Conservation (phyloP, 2,329 filamentous ascomycete species). For the Alternaria viburni region DNA sequence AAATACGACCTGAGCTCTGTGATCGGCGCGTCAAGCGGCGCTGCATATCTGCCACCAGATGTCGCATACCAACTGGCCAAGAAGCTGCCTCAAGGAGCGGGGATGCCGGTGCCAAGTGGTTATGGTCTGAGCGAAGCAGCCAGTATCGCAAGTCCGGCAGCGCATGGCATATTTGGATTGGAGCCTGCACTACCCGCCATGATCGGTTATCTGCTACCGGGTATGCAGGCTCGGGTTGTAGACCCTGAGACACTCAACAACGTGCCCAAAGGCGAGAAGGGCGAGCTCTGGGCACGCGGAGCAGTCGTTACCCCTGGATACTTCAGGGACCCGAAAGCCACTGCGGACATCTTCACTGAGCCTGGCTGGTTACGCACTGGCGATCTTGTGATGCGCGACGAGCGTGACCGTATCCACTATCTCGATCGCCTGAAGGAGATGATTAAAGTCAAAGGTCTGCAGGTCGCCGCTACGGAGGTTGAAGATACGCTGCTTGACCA, state of each 20-base stretch:
- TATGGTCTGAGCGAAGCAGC: conserved; percentile 41
- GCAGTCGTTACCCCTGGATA: conserved; percentile 41
- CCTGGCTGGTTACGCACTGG: conserved; percentile 37
- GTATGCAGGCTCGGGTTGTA: conserved; percentile 38
- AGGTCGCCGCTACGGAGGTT: conserved; percentile 58
- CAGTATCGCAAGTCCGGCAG: conserved; percentile 31
- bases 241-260: conserved; percentile 34
- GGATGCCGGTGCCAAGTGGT: conserved; percentile 30
- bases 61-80: conserved; percentile 36
- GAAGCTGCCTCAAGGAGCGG: conserved; percentile 34
- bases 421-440: conserved; percentile 52
- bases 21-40: conserved; percentile 28
- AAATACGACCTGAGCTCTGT: conserved; percentile 38
- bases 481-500: conserved; percentile 55
- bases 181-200: conserved; percentile 26
- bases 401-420: conserved; percentile 32
- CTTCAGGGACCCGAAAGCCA: conserved; percentile 37
- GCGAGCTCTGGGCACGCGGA: conserved; percentile 37
- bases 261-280: conserved; percentile 30
- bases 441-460: conserved; percentile 58
- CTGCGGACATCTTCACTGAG: conserved; percentile 36
- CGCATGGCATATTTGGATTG: conserved; percentile 36
- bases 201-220: conserved; percentile 38
- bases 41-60: conserved; percentile 38
- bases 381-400: conserved; percentile 36